phyloP scores from a whole-genome alignment of 2,329 filamentous ascomycete genomes.

The Nemania serpens region DNA sequence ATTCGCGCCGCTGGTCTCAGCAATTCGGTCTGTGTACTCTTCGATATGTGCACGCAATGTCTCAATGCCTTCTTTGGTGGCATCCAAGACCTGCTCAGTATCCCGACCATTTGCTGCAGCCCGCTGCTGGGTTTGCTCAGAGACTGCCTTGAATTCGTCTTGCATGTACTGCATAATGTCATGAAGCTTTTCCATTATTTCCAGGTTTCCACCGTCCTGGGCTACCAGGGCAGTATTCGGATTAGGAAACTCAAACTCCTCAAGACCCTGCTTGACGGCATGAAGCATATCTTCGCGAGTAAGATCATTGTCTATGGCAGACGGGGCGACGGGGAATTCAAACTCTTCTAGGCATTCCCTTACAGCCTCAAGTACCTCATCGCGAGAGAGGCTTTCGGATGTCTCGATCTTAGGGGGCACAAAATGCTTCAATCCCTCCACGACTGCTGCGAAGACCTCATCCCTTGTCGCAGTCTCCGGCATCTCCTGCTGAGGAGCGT shows the following conservation, averaged over 20 bases:
- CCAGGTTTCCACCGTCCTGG: slow-evolving; percentile 49
- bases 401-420: slow-evolving; percentile 72
- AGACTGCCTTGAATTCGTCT: slow-evolving; percentile 63
- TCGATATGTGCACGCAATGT: slow-evolving; percentile 81
- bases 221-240: slow-evolving; percentile 48
- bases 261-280: slow-evolving; percentile 65
- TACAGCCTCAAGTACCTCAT: slow-evolving; percentile 83
- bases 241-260: slow-evolving; percentile 44
- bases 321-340: slow-evolving; percentile 70
- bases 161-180: slow-evolving; percentile 68
- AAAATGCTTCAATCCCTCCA: slow-evolving; percentile 84
- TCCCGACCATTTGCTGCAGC: slow-evolving; percentile 78
- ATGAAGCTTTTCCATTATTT: slow-evolving; percentile 60
- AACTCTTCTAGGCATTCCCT: slow-evolving; percentile 86
- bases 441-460: slow-evolving; percentile 82
- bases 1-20: slow-evolving; percentile 56
- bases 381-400: slow-evolving; percentile 71
- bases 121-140: slow-evolving; percentile 74
- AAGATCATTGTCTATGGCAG: slow-evolving; percentile 58
- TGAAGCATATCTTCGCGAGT: slow-evolving; percentile 66
- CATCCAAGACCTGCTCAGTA: slow-evolving; percentile 86
- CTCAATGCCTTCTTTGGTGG: slow-evolving; percentile 80
- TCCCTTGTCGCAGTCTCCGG: slow-evolving; percentile 72
- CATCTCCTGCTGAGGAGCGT: slow-evolving; percentile 60
- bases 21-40: slow-evolving; percentile 73